Conservation (phyloP, 768 basidiomycete genomes). For the Pleurotus tuoliensis region DNA sequence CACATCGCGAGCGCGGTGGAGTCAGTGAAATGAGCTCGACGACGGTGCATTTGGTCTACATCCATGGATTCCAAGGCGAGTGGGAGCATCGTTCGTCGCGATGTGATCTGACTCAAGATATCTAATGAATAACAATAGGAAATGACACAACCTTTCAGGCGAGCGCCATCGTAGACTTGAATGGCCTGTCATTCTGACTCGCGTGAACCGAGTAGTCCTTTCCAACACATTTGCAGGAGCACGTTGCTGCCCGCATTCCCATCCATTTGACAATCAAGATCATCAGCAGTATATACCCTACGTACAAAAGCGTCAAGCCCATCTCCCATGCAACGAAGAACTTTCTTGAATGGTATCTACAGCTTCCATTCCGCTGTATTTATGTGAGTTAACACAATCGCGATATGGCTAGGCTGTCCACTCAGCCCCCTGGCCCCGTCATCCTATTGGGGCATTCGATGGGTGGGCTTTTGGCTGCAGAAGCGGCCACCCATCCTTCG, state of each 20-base stretch:
- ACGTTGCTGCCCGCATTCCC: conserved; percentile 32
- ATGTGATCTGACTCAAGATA: no score
- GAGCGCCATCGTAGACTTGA: conserved; percentile 7
- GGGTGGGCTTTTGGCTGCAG: conserved; percentile 57
- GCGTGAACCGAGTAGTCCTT: conserved; percentile 36
- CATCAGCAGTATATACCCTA: conserved; percentile 51
- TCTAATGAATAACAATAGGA: conserved; percentile 28
- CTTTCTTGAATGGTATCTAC: conserved; percentile 48
- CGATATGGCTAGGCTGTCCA: conserved; percentile 38
- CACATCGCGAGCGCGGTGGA: no score
- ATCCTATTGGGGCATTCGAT: conserved; percentile 58
- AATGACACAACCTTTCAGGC: conserved; percentile 59
- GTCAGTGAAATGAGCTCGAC: conserved; percentile 4
- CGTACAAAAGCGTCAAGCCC: conserved; percentile 55
- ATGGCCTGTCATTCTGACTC: background rate
- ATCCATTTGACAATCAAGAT: conserved; percentile 32
- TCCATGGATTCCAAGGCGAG: conserved; percentile 56
- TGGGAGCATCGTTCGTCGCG: background rate
- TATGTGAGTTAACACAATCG: conserved; percentile 4
- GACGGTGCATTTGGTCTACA: conserved; percentile 49
- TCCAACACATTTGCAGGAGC: conserved; percentile 48
- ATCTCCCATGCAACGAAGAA: conserved; percentile 46
- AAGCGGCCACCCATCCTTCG: conserved; percentile 43
- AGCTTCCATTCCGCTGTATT: conserved; percentile 5
- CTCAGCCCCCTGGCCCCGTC: conserved; percentile 51